Evolutionary conservation across 768 basidiomycete species (phyloP), one percentile per base, ranked within the genome.

Genomic region (Pleurotus cornucopiae): DNA sequence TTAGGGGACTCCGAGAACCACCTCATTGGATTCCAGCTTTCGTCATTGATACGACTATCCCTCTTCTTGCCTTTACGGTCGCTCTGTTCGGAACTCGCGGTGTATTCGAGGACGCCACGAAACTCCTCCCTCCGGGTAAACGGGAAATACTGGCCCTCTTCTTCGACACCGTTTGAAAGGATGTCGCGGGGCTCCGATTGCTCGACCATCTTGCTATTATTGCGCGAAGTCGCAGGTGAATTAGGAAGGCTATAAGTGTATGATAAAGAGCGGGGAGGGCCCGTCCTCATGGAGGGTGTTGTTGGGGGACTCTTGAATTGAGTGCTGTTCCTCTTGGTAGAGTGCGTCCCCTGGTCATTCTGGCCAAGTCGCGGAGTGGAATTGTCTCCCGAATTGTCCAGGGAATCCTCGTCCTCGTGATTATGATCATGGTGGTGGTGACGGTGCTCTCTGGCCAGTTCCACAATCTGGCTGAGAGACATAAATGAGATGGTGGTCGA

Each of bases 191-290:
- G 64, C 25, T 64, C 67, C 44, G 71, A 62, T 45, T 60, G 66
- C 21, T 49, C 23, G 48, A 49, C n/a, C 51, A 53, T 53, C 14
- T 62, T 67, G 51, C 62, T 63, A 38, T 66, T 65, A 23, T 64
- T 57, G 7, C 62, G 64, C 2, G 69, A 59, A 44, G 62, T 56
- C 43, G 64, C 64, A 23, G 76, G 70, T 1, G 83, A 78, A 16
- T 66, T 69, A 1, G 82, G 73, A 30, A 78, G 69, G 6, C 82
- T 76, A 62, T 85, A 85, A 25, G 79, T 78, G 64, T 82, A 86
- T 2, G 86, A 87, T 23, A 89, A 72, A 0, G 88, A 87, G 40
- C 88, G 78, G 3, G 88, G 89, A 30, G 88, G 86, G 11, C 88
- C 89, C 3, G 88, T 89, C 51, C 88, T 76, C 48, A 73, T 72